Evolutionary conservation across 805 yeast genomes (phyloP), one percentile per base, ranked within the genome.

Genomic region (Kluyveromyces aestuarii): DNA sequence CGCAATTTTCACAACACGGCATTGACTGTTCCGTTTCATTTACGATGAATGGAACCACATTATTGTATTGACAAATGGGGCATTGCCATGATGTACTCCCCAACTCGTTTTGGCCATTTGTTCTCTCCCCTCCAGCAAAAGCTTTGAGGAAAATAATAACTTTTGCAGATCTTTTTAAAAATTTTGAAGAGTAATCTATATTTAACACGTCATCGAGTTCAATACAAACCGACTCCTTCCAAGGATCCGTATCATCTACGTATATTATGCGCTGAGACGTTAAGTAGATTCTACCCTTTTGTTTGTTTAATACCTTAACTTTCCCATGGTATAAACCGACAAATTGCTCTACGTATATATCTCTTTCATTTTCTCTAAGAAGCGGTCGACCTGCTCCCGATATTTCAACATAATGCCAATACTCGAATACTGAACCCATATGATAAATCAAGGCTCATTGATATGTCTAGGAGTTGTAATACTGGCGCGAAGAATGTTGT

Each of bases 241-340:
- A 58, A 1, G 78, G 74, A 17, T 54, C 50, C 6, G 17, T 55
- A 48, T 78, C 76, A 56, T 84, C 90, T 11, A 90, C 77, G 62
- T 82, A 91, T 11, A 89, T 80, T 1, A 91, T 63, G 42, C 97
- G 67, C 48, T 74, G 74, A 37, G 81, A 77, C 0, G 98, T 90
- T 30, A 91, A 67, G 62, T 89, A 89, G 0, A 85, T 59, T 30
- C 96, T 71, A 0, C 98, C 98, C 50, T 75, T 67, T 60, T 87
- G 95, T 52, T 81, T 76, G 30, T 77, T 70, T 2, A 68, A 46
- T 21, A 87, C 75, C 67, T 86, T 87, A 50, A 70, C 69, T 50
- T 79, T 79, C 19, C 88, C 95, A 56, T 84, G 90, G 60, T 90
- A 90, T 2, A 90, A 63, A 0, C 96, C 96, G 1, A 87, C 75